A percentile compares a stretch with the other conserved stretches of the same genome.
Conservation (phyloP, 2,329 filamentous ascomycete species). For the Aspergillus japonicus region DNA sequence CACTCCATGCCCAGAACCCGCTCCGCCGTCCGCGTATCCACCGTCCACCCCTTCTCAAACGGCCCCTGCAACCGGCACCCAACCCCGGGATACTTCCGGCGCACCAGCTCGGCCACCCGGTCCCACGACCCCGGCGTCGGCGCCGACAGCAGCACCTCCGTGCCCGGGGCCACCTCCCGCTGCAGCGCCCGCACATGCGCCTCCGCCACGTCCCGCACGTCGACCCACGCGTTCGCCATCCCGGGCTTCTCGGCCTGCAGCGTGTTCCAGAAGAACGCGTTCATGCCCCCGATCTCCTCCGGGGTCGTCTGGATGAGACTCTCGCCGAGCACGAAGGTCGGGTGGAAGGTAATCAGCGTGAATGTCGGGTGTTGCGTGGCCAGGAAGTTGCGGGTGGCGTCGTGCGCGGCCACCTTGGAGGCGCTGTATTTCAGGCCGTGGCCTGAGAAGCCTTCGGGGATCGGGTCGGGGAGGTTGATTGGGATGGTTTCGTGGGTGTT, state of each 20-base stretch:
- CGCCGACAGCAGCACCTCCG: conserved; percentile 15
- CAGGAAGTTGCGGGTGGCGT: background rate
- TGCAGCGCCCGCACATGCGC: conserved; percentile 21
- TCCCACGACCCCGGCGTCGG: conserved; percentile 12
- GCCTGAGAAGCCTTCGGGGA: background rate
- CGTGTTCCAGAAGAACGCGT: background rate
- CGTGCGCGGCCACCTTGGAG: background rate
- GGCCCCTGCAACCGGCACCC: conserved; percentile 7
- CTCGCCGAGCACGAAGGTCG: background rate
- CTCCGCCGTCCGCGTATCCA: conserved; percentile 69
- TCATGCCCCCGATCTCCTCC: background rate
- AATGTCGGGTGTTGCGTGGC: background rate
- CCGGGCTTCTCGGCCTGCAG: background rate
- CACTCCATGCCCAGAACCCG: conserved; percentile 16
- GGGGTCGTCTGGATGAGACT: conserved; percentile 1
- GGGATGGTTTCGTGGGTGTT: background rate
- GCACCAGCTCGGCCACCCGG: conserved; percentile 11
- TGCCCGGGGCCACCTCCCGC: conserved; percentile 4
- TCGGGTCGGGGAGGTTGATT: background rate
- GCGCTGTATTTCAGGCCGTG: background rate
- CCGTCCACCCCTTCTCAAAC: conserved; percentile 59
- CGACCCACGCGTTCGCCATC: conserved; percentile 14
- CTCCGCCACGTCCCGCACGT: conserved; percentile 23
- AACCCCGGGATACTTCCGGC: conserved; percentile 12
- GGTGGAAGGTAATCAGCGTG: background rate